A percentile compares a stretch with the other conserved stretches of the same genome.
phyloP scores from a whole-genome alignment of 495 filamentous ascomycete genomes.

The Trichocladium antarcticum region DNA sequence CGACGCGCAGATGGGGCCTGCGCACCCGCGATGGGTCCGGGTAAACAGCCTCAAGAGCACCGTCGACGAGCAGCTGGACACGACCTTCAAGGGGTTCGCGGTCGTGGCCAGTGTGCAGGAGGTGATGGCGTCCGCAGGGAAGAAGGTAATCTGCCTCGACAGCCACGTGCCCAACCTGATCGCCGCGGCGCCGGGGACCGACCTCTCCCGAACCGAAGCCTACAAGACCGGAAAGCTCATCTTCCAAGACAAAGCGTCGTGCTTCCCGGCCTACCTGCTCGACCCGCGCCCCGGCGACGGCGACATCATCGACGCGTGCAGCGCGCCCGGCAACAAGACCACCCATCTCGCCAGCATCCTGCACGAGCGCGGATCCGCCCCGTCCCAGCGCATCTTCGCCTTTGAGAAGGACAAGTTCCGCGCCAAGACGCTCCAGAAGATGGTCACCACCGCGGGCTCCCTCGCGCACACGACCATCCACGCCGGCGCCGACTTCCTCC shows the following conservation, averaged over 20 bases:
- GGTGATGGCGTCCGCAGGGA: slow-evolving; percentile 22
- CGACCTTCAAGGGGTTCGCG: slow-evolving; percentile 53
- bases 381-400: slow-evolving; percentile 40
- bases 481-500: slow-evolving; percentile 68
- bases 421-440: slow-evolving; percentile 62
- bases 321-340: slow-evolving; percentile 94
- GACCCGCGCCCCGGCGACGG: slow-evolving; percentile 50
- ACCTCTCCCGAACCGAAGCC: slow-evolving; percentile 56
- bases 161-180: slow-evolving; percentile 71
- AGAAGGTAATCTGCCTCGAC: slow-evolving; percentile 48
- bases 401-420: slow-evolving; percentile 60
- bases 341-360: slow-evolving; percentile 79
- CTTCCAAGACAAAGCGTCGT: slow-evolving; percentile 92
- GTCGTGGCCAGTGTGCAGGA: slow-evolving; percentile 38
- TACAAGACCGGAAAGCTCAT: slow-evolving; percentile 72
- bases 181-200: slow-evolving; percentile 55
- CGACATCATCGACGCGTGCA: slow-evolving; percentile 77
- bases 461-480: slow-evolving; percentile 51
- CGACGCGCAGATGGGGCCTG: slow-evolving; percentile 29
- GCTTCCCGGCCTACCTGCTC: slow-evolving; percentile 82
- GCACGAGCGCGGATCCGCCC: slow-evolving; percentile 13
- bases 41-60: slow-evolving; percentile 69
- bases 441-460: slow-evolving; percentile 68
- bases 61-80: slow-evolving; percentile 53
- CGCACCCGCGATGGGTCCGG: slow-evolving; percentile 75